These are phyloP conservation scores for Candida sanyiensis DNA, from an alignment of 805 yeast species.

Conservation along the genomic window DNA sequence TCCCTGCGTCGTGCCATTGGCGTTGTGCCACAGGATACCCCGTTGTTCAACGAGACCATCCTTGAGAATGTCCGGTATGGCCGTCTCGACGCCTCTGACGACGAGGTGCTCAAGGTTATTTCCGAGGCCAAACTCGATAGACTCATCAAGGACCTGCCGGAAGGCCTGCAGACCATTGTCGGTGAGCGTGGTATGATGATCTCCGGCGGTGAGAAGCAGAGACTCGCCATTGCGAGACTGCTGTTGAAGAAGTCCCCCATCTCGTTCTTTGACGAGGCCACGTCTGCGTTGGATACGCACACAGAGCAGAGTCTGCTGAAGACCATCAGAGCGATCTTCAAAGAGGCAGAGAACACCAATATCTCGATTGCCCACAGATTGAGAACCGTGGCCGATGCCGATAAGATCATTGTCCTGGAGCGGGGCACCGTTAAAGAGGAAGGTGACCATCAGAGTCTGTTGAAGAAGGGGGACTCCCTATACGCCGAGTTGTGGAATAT, in stretches of 20 bases:
- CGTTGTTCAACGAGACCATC: conserved; percentile 86
- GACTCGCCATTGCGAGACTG: conserved; percentile 91
- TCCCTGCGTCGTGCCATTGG: conserved; percentile 72
- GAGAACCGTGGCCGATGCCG: conserved; percentile 90
- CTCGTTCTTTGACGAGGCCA: conserved; percentile 94
- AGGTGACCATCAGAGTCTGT: conserved; percentile 69
- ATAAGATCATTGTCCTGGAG: conserved; percentile 82
- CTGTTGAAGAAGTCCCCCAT: conserved; percentile 80
- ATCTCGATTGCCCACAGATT: conserved; percentile 91
- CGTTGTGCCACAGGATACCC: conserved; percentile 97
- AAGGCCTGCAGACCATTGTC: conserved; percentile 78
- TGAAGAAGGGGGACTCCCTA: conserved; percentile 50
- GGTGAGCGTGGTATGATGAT: conserved; percentile 99
- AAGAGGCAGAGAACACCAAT: conserved; percentile 57
- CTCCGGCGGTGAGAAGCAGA: conserved; percentile 97
- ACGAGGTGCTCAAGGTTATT: conserved; percentile 61
- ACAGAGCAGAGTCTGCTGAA: conserved; percentile 81
- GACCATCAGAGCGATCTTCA: conserved; percentile 67
- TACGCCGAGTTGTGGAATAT: conserved; percentile 86
- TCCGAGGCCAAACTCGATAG: conserved; percentile 61
- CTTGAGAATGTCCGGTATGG: conserved; percentile 88
- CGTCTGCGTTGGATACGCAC: conserved; percentile 93
- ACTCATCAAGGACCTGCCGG: conserved; percentile 67
- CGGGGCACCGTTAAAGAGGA: conserved; percentile 80
- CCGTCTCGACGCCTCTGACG: conserved; percentile 62